Base-by-base conservation (phyloP, 2,329 filamentous ascomycete genomes). In the Pseudogymnoascus sp. region DNA sequence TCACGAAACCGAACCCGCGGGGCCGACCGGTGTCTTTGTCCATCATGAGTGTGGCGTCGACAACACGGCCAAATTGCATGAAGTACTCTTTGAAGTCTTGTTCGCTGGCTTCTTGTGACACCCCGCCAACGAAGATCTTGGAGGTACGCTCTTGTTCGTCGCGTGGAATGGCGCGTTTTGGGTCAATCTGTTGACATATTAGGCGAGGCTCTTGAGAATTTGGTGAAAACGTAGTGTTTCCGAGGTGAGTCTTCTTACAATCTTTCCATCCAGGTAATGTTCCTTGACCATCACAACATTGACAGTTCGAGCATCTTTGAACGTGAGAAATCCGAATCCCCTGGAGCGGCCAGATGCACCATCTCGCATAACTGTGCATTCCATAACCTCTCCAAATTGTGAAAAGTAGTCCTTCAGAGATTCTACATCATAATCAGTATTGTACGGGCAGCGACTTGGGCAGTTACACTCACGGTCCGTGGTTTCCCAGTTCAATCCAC, bases 251-350 rank as follows among this genome's bases (percentile, higher is more conserved):
- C 31, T 43, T 79, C 90, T 81, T 84, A 98, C 95, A 76, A 99
- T 97, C 78, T 99, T 99, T 66, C 95, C 95, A 74, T 99, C 95
- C 22, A 99, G 84, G 70, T 93, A 96, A 76, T 99, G 95, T 75
- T 99, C 95, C 78, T 99, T 99, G 66, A 99, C 95, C 95, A 99
- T 99, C 67, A 99, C 95, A 69, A 92, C 96, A 75, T 99, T 99
- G 68, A 99, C 95, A 3, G 91, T 96, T 79, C 96, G 96, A 59
- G 95, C 89, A 73, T 99, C 95, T 74, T 91, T 96, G 82, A 99
- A 99, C 0, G 95, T 99, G 66, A 99, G 82, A 78, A 99, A 99
- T 31, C 95, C 95, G 71, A 99, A 99, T 24, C 95, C 95, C 77
- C 95, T 87, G 31, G 95, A 98, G 66, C 95, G 88, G 46, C 95